Conservation (phyloP, 257 asterid species). For the Nicotiana paniculata region DNA sequence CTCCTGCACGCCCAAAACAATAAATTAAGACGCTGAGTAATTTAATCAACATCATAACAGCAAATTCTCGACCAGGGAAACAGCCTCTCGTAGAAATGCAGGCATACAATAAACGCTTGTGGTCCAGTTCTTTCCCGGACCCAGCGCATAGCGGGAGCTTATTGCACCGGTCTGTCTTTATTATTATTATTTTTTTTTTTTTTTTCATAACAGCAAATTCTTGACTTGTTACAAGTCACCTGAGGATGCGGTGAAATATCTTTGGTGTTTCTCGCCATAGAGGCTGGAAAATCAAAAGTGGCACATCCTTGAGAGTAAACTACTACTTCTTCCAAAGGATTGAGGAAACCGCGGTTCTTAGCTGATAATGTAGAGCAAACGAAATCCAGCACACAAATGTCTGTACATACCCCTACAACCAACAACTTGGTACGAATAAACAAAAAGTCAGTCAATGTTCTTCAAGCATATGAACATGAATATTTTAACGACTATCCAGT, state of each 20-base stretch:
- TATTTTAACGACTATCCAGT: background rate
- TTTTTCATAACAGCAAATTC: background rate
- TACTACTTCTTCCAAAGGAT: slow-evolving; percentile 49
- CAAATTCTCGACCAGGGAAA: background rate
- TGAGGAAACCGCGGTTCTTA: slow-evolving; percentile 45
- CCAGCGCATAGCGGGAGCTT: no score
- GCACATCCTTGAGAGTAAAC: slow-evolving; percentile 65
- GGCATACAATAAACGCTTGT: no score
- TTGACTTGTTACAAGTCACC: slow-evolving; percentile 9
- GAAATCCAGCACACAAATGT: slow-evolving; percentile 73
- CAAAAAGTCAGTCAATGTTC: background rate
- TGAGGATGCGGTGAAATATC: slow-evolving; percentile 52
- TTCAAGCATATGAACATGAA: background rate
- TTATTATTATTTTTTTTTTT: no score
- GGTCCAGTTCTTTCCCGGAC: no score
- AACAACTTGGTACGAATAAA: slow-evolving; percentile 27
- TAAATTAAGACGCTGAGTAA: background rate
- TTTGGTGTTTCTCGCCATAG: slow-evolving; percentile 37
- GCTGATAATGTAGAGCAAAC: slow-evolving; percentile 67
- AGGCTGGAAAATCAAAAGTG: slow-evolving; percentile 56
- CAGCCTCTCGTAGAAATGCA: no score
- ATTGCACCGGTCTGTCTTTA: no score
- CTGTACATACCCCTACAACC: slow-evolving; percentile 66
- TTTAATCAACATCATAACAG: slow-evolving; percentile 15
- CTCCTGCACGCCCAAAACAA: background rate